phyloP scores from a whole-genome alignment of 2,329 filamentous ascomycete species.

The Grosmannia clavigera region DNA sequence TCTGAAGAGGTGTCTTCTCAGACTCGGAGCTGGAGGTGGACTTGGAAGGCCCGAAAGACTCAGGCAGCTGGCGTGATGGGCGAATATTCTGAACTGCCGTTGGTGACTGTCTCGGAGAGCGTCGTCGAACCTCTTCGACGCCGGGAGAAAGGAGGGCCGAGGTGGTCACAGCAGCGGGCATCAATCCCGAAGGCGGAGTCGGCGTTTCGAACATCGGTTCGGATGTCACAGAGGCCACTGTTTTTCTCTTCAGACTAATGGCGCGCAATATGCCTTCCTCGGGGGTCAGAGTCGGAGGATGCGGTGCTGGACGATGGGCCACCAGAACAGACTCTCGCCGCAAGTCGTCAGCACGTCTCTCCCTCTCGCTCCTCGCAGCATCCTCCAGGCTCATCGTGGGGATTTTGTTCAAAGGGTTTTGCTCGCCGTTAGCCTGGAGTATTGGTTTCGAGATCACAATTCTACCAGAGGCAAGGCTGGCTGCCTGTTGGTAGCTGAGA shows the following conservation, averaged over 20 bases:
- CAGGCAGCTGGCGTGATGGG: slow-evolving; percentile 18
- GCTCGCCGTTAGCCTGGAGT: slow-evolving; percentile 22
- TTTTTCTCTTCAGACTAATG: slow-evolving; percentile 26
- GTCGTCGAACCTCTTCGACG: slow-evolving; percentile 34
- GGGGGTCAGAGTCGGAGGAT: slow-evolving; percentile 20
- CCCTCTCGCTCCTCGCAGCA: slow-evolving; percentile 33
- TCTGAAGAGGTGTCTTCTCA: slow-evolving; percentile 28
- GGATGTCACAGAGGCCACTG: slow-evolving; percentile 18
- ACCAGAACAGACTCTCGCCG: slow-evolving; percentile 20
- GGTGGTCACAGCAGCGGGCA: slow-evolving; percentile 26
- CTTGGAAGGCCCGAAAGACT: slow-evolving; percentile 18
- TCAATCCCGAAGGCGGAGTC: slow-evolving; percentile 14
- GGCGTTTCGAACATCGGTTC: not conserved
- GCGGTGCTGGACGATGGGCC: slow-evolving; percentile 24
- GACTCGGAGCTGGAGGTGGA: slow-evolving; percentile 14
- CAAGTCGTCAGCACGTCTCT: slow-evolving; percentile 25
- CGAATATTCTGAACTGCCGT: slow-evolving; percentile 14
- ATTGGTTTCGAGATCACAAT: slow-evolving; percentile 39
- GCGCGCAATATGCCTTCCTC: slow-evolving; percentile 23
- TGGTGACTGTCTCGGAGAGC: slow-evolving; percentile 32
- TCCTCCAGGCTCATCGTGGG: slow-evolving; percentile 37
- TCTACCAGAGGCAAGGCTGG: slow-evolving; percentile 19
- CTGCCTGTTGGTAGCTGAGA: slow-evolving; percentile 11
- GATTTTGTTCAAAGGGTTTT: slow-evolving; percentile 31
- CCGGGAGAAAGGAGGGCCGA: slow-evolving; percentile 39